Evolutionary conservation across 768 basidiomycete genomes (phyloP), one percentile per base, ranked within the genome.

Genomic region (Kwoniella sp.): DNA sequence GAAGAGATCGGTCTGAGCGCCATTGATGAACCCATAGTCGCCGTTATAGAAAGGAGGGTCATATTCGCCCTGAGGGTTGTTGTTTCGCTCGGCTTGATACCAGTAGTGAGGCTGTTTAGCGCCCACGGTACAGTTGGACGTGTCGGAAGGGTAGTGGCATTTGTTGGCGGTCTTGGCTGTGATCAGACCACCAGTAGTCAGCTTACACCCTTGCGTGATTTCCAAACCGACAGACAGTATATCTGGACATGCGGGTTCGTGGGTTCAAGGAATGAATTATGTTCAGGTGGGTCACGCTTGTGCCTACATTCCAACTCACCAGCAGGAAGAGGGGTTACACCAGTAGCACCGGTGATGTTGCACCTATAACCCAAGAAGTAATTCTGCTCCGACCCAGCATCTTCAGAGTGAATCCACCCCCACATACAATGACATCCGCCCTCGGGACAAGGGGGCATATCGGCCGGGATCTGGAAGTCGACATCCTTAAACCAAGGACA

Each of bases 41-140:
- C 63, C 68, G 67, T 80, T 80, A 56, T 76, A 79, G 61, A 71
- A 74, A 2, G 79, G 79, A 12, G 79, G 78, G 55, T 77, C 74
- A 53, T 76, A 71, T 15, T 60, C 33, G 13, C 61, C 72, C 52
- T 74, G 74, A 47, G 58, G 60, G 58, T 77, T 77, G 64, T 76
- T 76, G 66, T 76, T 78, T 0, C 69, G 63, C 40, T 56, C 54
- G 22, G 33, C 54, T 52, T 80, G 77, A 19, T 68, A 65, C 76
- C 79, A 80, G 64, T 77, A 77, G 48, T 76, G 76, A 7, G 77
- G 77, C 60, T 75, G 75, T 53, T 77, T 78, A 21, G 73, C 60
- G 2, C 76, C 79, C 13, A 76, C 56, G 10, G 77, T 79, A 49
- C 79, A 80, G 62, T 77, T 79, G n/a, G 62, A 53, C 2, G 57